These are phyloP conservation scores for Gymnopilus dilepis DNA, from an alignment of 768 basidiomycete species.

Conservation along the genomic window DNA sequence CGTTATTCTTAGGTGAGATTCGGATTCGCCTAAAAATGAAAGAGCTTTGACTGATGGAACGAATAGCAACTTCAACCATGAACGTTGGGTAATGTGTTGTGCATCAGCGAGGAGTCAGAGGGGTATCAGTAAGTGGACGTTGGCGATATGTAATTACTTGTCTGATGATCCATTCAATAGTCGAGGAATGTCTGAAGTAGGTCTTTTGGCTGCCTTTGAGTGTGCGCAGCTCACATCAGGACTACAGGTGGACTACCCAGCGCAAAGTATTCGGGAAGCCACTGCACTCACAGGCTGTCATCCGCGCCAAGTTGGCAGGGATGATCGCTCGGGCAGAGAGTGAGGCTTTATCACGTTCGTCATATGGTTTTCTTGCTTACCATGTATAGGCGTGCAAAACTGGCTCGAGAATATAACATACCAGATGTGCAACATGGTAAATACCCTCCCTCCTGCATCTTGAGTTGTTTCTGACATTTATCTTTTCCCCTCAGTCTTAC, in stretches of 20 bases:
- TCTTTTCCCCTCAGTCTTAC: conserved; percentile 49
- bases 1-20: conserved; percentile 38
- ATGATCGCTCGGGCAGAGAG: conserved; percentile 84
- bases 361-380: not conserved
- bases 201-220: not conserved
- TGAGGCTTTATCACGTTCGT: conserved; percentile 16
- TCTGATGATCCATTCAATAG: conserved; percentile 29
- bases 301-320: conserved; percentile 82
- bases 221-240: not conserved
- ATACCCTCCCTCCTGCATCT: conserved; percentile 9
- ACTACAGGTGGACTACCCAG: conserved; percentile 77
- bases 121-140: conserved; percentile 29
- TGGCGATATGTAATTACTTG: not conserved
- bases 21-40: not conserved
- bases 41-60: not conserved
- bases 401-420: conserved; percentile 91
- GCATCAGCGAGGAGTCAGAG: conserved; percentile 62
- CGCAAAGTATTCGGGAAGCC: conserved; percentile 93
- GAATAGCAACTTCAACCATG: conserved; percentile 88
- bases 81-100: conserved; percentile 91
- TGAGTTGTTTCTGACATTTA: too few relatives aligned
- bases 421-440: conserved; percentile 86
- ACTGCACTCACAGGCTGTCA: conserved; percentile 81
- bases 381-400: conserved; percentile 59
- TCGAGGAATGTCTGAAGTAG: conserved; percentile 87